Base-by-base conservation (phyloP, 257 asterid genomes). In the Nicotiana benthamiana region DNA sequence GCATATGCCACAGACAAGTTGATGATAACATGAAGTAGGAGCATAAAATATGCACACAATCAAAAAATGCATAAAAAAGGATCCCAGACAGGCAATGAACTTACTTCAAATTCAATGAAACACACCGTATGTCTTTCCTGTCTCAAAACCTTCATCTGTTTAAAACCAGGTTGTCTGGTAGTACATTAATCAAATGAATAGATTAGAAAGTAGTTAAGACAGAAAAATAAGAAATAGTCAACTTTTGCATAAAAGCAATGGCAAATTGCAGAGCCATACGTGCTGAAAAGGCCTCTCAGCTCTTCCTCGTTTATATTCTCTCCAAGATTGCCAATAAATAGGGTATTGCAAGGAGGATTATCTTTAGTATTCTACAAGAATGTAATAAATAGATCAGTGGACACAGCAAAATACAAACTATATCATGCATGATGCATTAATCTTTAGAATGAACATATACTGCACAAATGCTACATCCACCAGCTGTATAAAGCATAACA, bases 51-150 rank as follows among this genome's bases (percentile, higher is more conserved):
- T 72, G 1, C 3, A 57, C 30, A 54, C 36, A 59, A 51, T 9
- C 70, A 46, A 46, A 61, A 54, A 80, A 83, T 82, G 70, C 20
- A 77, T 57, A 63, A 68, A 53, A 79, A 82, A 77, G 77, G 74
- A 79, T 17, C 54, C 28, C 32, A 77, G 24, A 6, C 17, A 56
- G 65, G 43, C 16, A 40, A 56, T 28, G 9, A 79, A 83, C 98
- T 90, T 86, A 96, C 99, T 84, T 92, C 99, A 90, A 96, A 96
- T 89, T 96, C 99, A 72, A 96, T 96, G 91, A 96, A 96, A 90
- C 99, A 96, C 82, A 96, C 99, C 9, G 98, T 96, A 81, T 96
- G 99, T 62, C 98, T 94, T 80, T 94, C 98, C 89, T 96, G 99
- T 82, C 98, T 91, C 78, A 96, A 84, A 67, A 93, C 87, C 90